Evolutionary conservation across 1,139 yeast genomes (phyloP).

Genomic region (Scheffersomyces titani): DNA sequence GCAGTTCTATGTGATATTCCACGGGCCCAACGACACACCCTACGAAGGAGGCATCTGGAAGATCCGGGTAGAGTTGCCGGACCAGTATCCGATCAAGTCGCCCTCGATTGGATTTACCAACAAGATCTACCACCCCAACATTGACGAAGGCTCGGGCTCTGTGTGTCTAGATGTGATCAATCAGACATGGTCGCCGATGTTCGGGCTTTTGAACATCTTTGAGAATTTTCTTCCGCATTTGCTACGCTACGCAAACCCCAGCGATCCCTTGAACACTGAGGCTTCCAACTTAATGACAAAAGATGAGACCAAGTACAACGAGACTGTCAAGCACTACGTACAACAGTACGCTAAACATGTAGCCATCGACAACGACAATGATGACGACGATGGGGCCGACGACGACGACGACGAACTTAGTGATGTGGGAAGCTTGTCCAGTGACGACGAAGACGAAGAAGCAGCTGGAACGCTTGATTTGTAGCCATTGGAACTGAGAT

Average conservation of each 20-base stretch:
- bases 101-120: slow-evolving; percentile 95
- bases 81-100: slow-evolving; percentile 91
- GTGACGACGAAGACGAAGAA: slow-evolving; percentile 44
- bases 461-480: slow-evolving; percentile 10
- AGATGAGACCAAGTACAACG: slow-evolving; percentile 67
- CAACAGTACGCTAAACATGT: slow-evolving; percentile 61
- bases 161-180: slow-evolving; percentile 96
- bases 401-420: slow-evolving; percentile 33
- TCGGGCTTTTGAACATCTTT: slow-evolving; percentile 85
- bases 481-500: neutral
- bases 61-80: slow-evolving; percentile 90
- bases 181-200: slow-evolving; percentile 99
- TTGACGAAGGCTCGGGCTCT: slow-evolving; percentile 86
- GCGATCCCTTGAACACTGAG: slow-evolving; percentile 91
- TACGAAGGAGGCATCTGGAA: slow-evolving; percentile 92
- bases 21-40: slow-evolving; percentile 88
- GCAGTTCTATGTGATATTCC: slow-evolving; percentile 82
- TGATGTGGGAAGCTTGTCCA: slow-evolving; percentile 50
- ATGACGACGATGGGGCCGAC: slow-evolving; percentile 36
- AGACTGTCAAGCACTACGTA: slow-evolving; percentile 74
- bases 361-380: slow-evolving; percentile 36
- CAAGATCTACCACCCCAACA: slow-evolving; percentile 91
- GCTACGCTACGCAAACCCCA: slow-evolving; percentile 87
- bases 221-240: slow-evolving; percentile 94
- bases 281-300: slow-evolving; percentile 82